phyloP scores from a whole-genome alignment of 106 monocot species.

The Hemerocallis citrina region DNA sequence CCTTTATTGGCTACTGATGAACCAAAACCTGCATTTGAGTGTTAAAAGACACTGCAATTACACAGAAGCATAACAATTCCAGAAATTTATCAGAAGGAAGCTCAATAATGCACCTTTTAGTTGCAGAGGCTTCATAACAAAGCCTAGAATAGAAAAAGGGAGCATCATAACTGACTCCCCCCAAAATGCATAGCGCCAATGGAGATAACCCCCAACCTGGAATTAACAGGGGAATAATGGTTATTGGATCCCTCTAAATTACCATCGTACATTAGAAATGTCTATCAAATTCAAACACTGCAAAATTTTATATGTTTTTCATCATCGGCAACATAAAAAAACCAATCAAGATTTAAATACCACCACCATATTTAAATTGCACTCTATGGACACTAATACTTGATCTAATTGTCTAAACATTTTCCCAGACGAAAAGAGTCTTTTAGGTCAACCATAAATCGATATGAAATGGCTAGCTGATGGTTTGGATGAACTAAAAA shows the following conservation, averaged over 20 bases:
- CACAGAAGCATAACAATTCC: neutral
- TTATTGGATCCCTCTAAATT: too few species aligned
- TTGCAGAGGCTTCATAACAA: constrained; percentile 71
- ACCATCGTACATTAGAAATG: too few species aligned
- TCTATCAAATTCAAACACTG: too few species aligned
- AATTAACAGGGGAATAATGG: too few species aligned
- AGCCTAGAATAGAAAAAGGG: constrained; percentile 94
- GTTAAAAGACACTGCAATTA: neutral
- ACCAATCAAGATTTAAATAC: too few species aligned
- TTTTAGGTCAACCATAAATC: neutral
- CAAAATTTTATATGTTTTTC: too few species aligned
- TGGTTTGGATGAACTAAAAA: neutral
- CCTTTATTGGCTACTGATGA: constrained; percentile 23
- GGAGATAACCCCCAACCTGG: constrained; percentile 76
- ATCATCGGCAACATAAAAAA: too few species aligned
- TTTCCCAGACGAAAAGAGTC: too few species aligned
- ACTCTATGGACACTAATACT: too few species aligned
- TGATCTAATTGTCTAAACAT: too few species aligned
- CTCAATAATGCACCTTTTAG: constrained; percentile 57
- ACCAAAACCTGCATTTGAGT: constrained; percentile 44
- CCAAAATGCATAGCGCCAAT: constrained; percentile 92
- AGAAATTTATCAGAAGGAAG: neutral
- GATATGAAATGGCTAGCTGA: neutral
- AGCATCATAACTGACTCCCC: constrained; percentile 94
- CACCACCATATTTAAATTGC: too few species aligned